phyloP scores from a whole-genome alignment of 2,329 filamentous ascomycete genomes.

The Aspergillus brunneoviolaceus region DNA sequence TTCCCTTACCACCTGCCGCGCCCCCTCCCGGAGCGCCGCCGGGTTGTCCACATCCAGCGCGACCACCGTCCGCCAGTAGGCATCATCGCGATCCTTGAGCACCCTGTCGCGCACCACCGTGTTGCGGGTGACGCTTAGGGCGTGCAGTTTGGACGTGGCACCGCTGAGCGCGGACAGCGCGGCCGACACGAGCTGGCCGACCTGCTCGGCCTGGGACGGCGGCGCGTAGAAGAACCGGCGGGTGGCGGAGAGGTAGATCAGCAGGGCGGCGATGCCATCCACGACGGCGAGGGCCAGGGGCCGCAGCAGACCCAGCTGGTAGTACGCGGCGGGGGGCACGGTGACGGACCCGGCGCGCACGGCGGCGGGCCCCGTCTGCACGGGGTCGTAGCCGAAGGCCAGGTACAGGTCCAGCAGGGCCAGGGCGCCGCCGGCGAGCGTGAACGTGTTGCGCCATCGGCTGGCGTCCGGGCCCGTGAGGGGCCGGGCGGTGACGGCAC shows the following conservation, averaged over 20 bases:
- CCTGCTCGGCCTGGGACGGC: constrained; percentile 61
- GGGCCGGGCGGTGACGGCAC: constrained; percentile 68
- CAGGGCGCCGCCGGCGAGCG: constrained; percentile 60
- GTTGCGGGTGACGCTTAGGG: constrained; percentile 75
- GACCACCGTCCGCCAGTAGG: constrained; percentile 66
- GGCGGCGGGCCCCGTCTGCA: constrained; percentile 56
- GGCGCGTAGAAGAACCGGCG: constrained; percentile 72
- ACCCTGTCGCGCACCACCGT: constrained; percentile 71
- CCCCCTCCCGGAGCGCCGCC: background rate
- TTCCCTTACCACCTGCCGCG: constrained; percentile 46
- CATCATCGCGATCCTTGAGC: constrained; percentile 63
- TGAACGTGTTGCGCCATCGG: constrained; percentile 70
- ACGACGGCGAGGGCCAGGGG: constrained; percentile 63
- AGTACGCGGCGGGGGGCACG: constrained; percentile 48
- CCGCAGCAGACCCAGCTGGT: constrained; percentile 58
- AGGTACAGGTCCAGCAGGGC: constrained; percentile 66
- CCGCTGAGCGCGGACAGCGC: constrained; percentile 58
- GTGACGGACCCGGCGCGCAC: constrained; percentile 60
- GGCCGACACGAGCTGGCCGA: constrained; percentile 54
- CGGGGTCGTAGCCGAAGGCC: constrained; percentile 62
- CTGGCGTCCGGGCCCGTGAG: constrained; percentile 63
- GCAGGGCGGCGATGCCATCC: constrained; percentile 62
- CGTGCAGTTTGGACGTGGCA: constrained; percentile 66
- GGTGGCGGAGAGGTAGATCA: constrained; percentile 75
- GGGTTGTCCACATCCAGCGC: constrained; percentile 49